These are phyloP conservation scores for Nicotiana paniculata DNA, from an alignment of 257 asterid species.

Conservation along the genomic window DNA sequence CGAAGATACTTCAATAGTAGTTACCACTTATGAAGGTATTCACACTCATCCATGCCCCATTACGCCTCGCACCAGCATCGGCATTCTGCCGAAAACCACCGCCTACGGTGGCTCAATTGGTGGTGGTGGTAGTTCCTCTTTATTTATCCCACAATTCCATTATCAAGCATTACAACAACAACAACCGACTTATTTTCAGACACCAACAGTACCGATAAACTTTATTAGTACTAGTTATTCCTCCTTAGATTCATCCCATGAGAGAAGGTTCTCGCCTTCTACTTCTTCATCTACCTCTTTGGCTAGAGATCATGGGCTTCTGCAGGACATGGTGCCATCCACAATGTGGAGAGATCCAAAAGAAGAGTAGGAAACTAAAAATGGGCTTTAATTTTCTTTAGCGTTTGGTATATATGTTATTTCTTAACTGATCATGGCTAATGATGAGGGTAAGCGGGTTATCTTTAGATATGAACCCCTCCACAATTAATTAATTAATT, in stretches of 20 bases:
- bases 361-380: background rate
- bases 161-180: conserved; percentile 9
- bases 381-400: background rate
- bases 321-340: conserved; percentile 69
- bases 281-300: conserved; percentile 30
- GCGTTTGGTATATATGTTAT: conserved; percentile 18
- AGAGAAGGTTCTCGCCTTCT: conserved; percentile 35
- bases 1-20: conserved; percentile 67
- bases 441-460: conserved; percentile 16
- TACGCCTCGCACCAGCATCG: conserved; percentile 44
- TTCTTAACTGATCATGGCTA: conserved; percentile 14
- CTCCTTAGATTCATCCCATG: conserved; percentile 13
- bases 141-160: conserved; percentile 12
- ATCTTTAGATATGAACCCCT: conserved; percentile 34
- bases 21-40: conserved; percentile 87
- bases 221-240: conserved; percentile 1
- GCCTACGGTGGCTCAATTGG: conserved; percentile 9
- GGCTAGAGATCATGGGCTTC: conserved; percentile 66
- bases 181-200: conserved; percentile 35
- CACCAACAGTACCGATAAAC: conserved; percentile 18
- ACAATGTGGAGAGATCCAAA: conserved; percentile 19
- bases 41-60: conserved; percentile 67
- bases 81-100: conserved; percentile 33
- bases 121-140: conserved; percentile 11
- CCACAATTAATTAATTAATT: background rate